Evolutionary conservation across 2,329 filamentous ascomycete genomes (phyloP).

Genomic region (Pseudogymnoascus sp.): DNA sequence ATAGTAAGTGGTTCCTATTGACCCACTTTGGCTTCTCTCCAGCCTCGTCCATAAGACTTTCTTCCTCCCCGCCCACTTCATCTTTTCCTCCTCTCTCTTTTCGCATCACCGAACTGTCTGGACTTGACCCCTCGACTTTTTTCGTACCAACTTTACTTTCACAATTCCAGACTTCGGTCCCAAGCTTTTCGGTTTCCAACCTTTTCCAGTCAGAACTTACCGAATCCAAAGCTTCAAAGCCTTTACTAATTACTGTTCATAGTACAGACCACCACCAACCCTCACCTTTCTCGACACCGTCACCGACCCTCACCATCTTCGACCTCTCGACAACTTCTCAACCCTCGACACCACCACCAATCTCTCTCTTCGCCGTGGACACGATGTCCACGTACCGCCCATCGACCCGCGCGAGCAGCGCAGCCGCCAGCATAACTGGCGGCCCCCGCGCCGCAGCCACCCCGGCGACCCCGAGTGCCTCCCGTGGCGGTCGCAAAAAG

Average conservation of each 20-base stretch:
- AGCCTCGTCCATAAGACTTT: not conserved
- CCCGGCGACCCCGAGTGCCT: not conserved
- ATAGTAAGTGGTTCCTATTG: slow-evolving; percentile 13
- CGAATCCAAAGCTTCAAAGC: not conserved
- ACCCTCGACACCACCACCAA: not conserved
- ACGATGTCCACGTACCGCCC: slow-evolving; percentile 1
- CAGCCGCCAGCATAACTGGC: slow-evolving; percentile 2
- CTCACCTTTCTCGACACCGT: not conserved
- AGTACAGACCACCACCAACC: not conserved
- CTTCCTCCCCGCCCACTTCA: not conserved
- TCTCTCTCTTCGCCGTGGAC: not conserved
- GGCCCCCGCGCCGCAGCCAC: not conserved
- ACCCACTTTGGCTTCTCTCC: not conserved
- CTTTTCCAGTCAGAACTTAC: not conserved
- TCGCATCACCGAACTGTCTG: not conserved
- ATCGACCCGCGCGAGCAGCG: slow-evolving; percentile 5
- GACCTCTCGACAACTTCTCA: not conserved
- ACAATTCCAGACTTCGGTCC: slow-evolving; percentile 5
- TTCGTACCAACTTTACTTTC: slow-evolving; percentile 1
- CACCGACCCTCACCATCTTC: not conserved
- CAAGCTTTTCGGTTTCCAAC: not conserved
- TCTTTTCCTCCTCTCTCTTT: slow-evolving; percentile 1
- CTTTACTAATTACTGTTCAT: not conserved
- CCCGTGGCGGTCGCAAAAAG: not conserved
- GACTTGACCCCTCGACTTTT: slow-evolving; percentile 5